Base-by-base conservation (phyloP, 768 basidiomycete genomes). In the Podaxis sp. region DNA sequence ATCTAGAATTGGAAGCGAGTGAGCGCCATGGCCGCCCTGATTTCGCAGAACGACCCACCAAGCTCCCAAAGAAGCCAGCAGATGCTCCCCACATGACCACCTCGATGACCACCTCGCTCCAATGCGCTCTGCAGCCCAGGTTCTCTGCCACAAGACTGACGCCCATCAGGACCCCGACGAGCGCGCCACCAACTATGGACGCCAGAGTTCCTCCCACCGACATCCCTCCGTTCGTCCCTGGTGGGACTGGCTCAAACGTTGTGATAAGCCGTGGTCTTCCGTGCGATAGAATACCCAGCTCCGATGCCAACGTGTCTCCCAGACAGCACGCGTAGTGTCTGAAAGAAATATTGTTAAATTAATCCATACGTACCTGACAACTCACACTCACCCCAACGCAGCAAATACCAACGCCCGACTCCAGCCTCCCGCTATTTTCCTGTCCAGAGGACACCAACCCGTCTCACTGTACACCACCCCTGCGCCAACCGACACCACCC, bases 251-350 rank as follows among this genome's bases (percentile, higher is more conserved):
- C 66, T 81, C 82, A 57, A 89, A 73, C 3, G 91, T 94, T 4
- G 94, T 96, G 67, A 97, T 83, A 37, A 96, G 83, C 52, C 87
- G 70, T 37, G 96, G 92, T 2, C 80, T 80, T 13, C 82, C 78
- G 40, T 71, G 72, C 25, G 94, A 90, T 47, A 97, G 80, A 65
- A 97, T 94, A 37, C 96, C 96, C 24, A 97, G 82, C 74, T 97
- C 96, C 8, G 93, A 96, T 0, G 94, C 94, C 2, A 98, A 85
- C 0, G 95, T 97, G 68, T 97, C 95, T 4, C 93, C 95, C 8
- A 95, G 79, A 70, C 91, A 94, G 73, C 91, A 94, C 2, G 88
- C 88, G 72, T 94, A 93, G 70, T 96, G 94, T 3, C 93, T 94
- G 56, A 19, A 49, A 58, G 24, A 24, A n/a, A 50, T 11, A 51